Base-by-base conservation (phyloP, 2,329 filamentous ascomycete genomes). In the Fusarium anguioides region DNA sequence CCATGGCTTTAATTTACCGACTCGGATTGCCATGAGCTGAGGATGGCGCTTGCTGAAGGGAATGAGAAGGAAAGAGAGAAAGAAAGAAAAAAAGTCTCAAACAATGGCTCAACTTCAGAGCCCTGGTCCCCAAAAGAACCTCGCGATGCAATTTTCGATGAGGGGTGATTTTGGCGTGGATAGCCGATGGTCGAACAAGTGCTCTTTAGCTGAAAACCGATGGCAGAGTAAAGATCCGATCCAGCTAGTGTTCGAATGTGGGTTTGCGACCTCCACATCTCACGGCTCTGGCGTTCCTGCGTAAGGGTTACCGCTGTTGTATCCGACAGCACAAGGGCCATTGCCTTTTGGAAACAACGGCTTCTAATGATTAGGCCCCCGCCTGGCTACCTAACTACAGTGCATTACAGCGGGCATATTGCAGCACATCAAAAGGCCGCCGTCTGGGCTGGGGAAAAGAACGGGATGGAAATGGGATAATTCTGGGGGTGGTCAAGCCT, bases 231-330 rank as follows among this genome's bases (percentile, higher is more conserved):
- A 73, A 73, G 71, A 68, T 68, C 60, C 71, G 71, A 73, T 73
- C 71, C 69, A 59, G 54, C 71, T 71, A 68, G 65, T 44, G 64
- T 62, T 54, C 56, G 36, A 51, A 49, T 59, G 71, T 71, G 71
- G 71, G 50, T 45, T 72, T 33, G 37, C 42, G 11, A 51, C 58
- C 64, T 72, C 70, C 71, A 70, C 67, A 60, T 65, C 65, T 62
- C 69, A 72, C 64, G 62, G 48, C 60, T 55, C 63, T 63, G 67
- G 69, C 71, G 71, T 73, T 73, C 71, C 71, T 73, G 71, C 71
- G 71, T 72, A 73, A 73, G 71, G 71, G 71, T 69, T 66, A 73
- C 69, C 67, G 71, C 62, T 73, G 69, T 68, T 59, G 54, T 68
- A 63, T 61, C 50, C 39, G 56, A 57, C n/a, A 66, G 57, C 44